Evolutionary conservation across 2,329 filamentous ascomycete species (phyloP).

Genomic region (Trichoderma harzianum): DNA sequence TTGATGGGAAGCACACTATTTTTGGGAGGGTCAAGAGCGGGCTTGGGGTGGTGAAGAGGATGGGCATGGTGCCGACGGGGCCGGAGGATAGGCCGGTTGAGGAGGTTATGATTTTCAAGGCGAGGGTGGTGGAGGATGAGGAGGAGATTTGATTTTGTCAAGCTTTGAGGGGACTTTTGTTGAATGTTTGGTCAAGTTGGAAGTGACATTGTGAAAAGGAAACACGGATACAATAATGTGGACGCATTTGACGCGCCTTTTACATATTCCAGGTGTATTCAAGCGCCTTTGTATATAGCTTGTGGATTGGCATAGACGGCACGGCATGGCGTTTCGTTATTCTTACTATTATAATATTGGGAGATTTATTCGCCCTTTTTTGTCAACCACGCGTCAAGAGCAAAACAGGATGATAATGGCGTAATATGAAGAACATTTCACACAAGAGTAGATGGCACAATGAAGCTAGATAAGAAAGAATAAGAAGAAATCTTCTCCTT

Average conservation of each 20-base stretch:
- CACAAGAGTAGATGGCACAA: background rate
- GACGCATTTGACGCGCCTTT: background rate
- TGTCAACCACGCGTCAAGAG: background rate
- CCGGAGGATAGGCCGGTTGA: conserved; percentile 76
- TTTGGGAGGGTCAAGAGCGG: conserved; percentile 88
- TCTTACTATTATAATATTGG: background rate
- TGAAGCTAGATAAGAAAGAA: background rate
- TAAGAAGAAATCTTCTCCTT: conserved; percentile 4
- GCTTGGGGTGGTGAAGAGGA: conserved; percentile 76
- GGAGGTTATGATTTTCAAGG: conserved; percentile 75
- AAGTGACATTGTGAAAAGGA: no score
- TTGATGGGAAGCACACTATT: conserved; percentile 96
- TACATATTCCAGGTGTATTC: background rate
- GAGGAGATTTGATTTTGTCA: conserved; percentile 33
- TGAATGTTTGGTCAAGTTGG: background rate
- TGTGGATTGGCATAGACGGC: background rate
- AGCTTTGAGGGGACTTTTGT: background rate
- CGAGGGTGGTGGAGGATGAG: conserved; percentile 66
- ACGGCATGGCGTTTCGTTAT: conserved; percentile 9
- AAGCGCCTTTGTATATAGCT: background rate
- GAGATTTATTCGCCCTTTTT: background rate
- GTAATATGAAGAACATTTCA: background rate
- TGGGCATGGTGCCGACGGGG: conserved; percentile 84
- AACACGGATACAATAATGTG: background rate
- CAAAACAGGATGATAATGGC: background rate